Conservation (phyloP, 1,284 basidiomycete species). For the Cutaneotrichosporon dermatis region DNA sequence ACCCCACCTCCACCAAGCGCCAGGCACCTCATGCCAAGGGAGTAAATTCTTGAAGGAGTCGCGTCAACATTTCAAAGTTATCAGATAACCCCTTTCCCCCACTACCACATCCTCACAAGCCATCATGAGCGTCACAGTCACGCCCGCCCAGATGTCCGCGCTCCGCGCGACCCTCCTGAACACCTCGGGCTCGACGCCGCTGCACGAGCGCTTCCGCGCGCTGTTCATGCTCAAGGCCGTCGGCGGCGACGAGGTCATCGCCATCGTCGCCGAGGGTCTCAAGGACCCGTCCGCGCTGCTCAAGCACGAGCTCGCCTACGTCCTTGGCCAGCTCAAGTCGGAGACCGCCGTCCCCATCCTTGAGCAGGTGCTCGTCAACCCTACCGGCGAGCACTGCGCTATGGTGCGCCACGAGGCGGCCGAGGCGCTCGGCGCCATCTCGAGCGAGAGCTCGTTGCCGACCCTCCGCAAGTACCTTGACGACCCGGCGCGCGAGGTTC, state of each 20-base stretch:
- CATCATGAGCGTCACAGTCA: slow-evolving; percentile 39
- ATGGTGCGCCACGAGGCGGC: slow-evolving; percentile 99
- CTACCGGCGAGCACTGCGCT: slow-evolving; percentile 51
- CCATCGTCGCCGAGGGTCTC: slow-evolving; percentile 83
- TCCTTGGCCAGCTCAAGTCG: slow-evolving; percentile 85
- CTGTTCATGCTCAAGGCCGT: slow-evolving; percentile 91
- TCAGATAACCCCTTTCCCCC: neutral
- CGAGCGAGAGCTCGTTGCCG: slow-evolving; percentile 63
- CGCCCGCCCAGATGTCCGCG: slow-evolving; percentile 37
- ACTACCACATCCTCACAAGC: neutral
- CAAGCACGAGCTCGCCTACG: slow-evolving; percentile 97
- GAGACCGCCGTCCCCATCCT: slow-evolving; percentile 71
- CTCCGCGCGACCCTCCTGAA: slow-evolving; percentile 63
- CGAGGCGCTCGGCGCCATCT: slow-evolving; percentile 96
- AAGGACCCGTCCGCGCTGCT: slow-evolving; percentile 81
- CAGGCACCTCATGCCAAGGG: no score
- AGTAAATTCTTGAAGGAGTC: no score
- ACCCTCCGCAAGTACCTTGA: slow-evolving; percentile 68
- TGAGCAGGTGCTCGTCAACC: slow-evolving; percentile 71
- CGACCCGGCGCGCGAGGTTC: slow-evolving; percentile 73
- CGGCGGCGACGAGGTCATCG: slow-evolving; percentile 65
- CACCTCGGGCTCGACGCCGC: slow-evolving; percentile 62
- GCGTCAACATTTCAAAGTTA: neutral
- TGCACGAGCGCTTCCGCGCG: slow-evolving; percentile 87
- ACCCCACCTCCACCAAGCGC: no score